Evolutionary conservation across 2,329 filamentous ascomycete genomes (phyloP).

Genomic region (Didymella lethalis): DNA sequence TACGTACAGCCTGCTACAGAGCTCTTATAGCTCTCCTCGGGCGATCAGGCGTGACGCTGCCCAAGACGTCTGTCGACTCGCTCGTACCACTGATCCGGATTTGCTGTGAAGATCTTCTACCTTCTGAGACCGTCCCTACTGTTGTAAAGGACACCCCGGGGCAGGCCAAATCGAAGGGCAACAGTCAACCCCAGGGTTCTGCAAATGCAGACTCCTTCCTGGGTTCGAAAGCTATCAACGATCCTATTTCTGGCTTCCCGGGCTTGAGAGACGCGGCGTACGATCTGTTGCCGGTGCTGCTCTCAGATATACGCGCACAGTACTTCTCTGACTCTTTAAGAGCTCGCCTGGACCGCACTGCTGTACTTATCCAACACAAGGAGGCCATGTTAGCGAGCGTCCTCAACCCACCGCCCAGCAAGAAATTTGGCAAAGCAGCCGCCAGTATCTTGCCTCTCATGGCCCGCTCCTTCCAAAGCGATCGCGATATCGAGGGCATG

Average conservation of each 20-base stretch:
- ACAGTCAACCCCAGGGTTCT: conserved; percentile 45
- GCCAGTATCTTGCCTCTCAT: conserved; percentile 84
- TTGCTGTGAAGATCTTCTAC: conserved; percentile 79
- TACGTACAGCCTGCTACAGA: conserved; percentile 69
- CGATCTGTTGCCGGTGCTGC: conserved; percentile 67
- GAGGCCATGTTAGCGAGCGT: conserved; percentile 82
- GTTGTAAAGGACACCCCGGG: conserved; percentile 49
- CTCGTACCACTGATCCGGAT: conserved; percentile 68
- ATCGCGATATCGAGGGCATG: conserved; percentile 75
- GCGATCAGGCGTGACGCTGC: conserved; percentile 70
- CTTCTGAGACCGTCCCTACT: conserved; percentile 44
- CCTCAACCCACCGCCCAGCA: conserved; percentile 74
- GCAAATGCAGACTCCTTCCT: conserved; percentile 79
- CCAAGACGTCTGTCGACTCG: conserved; percentile 70
- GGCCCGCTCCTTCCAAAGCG: conserved; percentile 68
- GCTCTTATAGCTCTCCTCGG: conserved; percentile 66
- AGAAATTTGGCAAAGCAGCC: conserved; percentile 66
- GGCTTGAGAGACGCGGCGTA: conserved; percentile 66
- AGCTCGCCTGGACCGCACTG: conserved; percentile 79
- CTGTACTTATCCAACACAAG: conserved; percentile 73
- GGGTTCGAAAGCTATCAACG: conserved; percentile 47
- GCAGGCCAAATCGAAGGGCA: conserved; percentile 54
- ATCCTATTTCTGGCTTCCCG: conserved; percentile 47
- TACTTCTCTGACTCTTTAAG: conserved; percentile 75
- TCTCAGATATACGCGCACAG: conserved; percentile 70